Percentiles rank a stretch among this genome's conserved stretches.
Evolutionary conservation across 306 rosid species (phyloP).

Genomic region (Malus asiatica): DNA sequence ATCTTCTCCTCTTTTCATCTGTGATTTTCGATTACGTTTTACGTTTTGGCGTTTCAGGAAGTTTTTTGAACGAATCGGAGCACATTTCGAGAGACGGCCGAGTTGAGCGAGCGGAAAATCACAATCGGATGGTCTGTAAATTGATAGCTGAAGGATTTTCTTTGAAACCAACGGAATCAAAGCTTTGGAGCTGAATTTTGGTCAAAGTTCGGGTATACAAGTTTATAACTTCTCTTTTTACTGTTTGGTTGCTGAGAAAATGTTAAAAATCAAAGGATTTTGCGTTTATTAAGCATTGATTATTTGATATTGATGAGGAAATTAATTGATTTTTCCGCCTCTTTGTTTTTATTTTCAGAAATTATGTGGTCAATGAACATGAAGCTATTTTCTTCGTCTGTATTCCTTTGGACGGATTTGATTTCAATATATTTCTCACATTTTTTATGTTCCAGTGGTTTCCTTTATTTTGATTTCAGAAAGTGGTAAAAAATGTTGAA

Average conservation of each 20-base stretch:
- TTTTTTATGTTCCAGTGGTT: too few species aligned
- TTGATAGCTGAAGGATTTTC: background rate
- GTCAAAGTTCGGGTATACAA: constrained; percentile 1
- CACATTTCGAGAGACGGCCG: background rate
- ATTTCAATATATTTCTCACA: too few species aligned
- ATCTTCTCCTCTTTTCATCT: background rate
- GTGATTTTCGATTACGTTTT: background rate
- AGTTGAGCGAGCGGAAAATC: background rate
- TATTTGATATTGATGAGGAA: background rate
- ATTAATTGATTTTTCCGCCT: background rate
- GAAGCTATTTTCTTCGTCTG: background rate
- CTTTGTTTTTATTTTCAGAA: background rate
- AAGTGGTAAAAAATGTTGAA: too few species aligned
- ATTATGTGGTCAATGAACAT: background rate
- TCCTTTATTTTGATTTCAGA: too few species aligned
- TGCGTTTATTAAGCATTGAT: background rate
- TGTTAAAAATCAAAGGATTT: background rate
- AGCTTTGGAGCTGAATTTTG: background rate
- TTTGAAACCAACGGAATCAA: background rate
- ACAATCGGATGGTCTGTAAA: background rate
- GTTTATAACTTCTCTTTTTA: background rate
- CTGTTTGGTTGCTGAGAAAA: constrained; percentile 9
- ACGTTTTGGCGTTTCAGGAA: background rate
- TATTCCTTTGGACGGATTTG: background rate
- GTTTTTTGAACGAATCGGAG: background rate